phyloP scores from a whole-genome alignment of 352 stramenopile genomes.

The Phytophthora niederhauseri region DNA sequence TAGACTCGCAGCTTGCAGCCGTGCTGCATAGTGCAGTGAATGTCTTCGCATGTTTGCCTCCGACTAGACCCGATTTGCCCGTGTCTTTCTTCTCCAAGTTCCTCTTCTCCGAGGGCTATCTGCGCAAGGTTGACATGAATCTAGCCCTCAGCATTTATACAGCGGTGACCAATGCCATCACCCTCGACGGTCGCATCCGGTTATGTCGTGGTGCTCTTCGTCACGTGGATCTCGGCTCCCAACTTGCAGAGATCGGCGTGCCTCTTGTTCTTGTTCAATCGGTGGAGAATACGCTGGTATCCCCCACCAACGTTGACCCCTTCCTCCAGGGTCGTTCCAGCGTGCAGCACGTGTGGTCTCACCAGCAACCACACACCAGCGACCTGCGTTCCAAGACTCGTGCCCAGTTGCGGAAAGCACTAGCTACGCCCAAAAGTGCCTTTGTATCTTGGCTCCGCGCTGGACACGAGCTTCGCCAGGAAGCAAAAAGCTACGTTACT shows the following conservation, averaged over 20 bases:
- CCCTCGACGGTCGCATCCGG: slow-evolving; percentile 85
- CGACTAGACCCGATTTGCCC: slow-evolving; percentile 80
- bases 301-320: slow-evolving; percentile 88
- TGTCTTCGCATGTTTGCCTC: slow-evolving; percentile 85
- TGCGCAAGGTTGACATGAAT: slow-evolving; percentile 84
- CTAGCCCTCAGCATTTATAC: slow-evolving; percentile 94
- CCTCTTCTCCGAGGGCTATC: slow-evolving; percentile 92
- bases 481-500: slow-evolving; percentile 82
- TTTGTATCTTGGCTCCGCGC: slow-evolving; percentile 91
- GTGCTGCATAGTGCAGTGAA: slow-evolving; percentile 85
- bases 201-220: slow-evolving; percentile 82
- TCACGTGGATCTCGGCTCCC: slow-evolving; percentile 67
- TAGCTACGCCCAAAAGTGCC: slow-evolving; percentile 58
- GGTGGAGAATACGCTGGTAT: slow-evolving; percentile 89
- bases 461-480: slow-evolving; percentile 90
- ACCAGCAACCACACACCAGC: slow-evolving; percentile 62
- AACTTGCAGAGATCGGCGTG: slow-evolving; percentile 61
- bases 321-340: slow-evolving; percentile 86
- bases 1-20: slow-evolving; percentile 77
- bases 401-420: slow-evolving; percentile 53
- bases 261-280: slow-evolving; percentile 90
- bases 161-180: slow-evolving; percentile 92
- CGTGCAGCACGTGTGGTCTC: slow-evolving; percentile 77
- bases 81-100: slow-evolving; percentile 92
- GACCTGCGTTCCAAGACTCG: slow-evolving; percentile 60